phyloP scores from a whole-genome alignment of 768 basidiomycete species.

The Trametopsis cervina region DNA sequence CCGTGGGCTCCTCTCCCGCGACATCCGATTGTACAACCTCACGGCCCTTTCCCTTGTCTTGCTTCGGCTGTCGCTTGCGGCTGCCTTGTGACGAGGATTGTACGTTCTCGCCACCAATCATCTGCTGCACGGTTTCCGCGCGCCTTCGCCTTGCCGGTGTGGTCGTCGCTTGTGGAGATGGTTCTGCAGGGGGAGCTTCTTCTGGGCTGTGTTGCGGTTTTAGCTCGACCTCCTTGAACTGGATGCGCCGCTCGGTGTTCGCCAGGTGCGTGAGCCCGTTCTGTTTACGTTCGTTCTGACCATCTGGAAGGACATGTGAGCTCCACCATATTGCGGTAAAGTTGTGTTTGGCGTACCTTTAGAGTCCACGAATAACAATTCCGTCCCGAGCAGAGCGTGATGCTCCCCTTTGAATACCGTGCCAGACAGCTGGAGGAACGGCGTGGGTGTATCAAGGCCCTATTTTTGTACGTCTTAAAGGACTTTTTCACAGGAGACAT shows the following conservation, averaged over 20 bases:
- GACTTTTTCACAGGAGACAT: too few species aligned
- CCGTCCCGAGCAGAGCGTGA: conserved; percentile 63
- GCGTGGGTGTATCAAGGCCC: conserved; percentile 75
- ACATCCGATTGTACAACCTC: background rate
- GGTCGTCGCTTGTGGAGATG: background rate
- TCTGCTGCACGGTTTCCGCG: conserved; percentile 9
- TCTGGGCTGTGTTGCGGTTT: conserved; percentile 28
- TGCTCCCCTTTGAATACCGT: conserved; percentile 68
- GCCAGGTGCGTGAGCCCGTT: conserved; percentile 47
- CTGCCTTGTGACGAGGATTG: conserved; percentile 3
- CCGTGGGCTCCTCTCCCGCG: background rate
- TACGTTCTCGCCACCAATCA: conserved; percentile 6
- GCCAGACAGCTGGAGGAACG: conserved; percentile 71
- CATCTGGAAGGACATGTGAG: conserved; percentile 22
- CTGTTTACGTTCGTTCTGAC: conserved; percentile 40
- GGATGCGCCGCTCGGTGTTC: conserved; percentile 61
- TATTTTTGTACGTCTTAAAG: conserved; percentile 6
- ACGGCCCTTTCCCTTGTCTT: conserved; percentile 13
- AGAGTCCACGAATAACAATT: conserved; percentile 66
- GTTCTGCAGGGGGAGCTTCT: background rate
- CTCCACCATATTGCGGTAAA: background rate
- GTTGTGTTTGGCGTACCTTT: conserved; percentile 36
- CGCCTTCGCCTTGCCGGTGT: conserved; percentile 2
- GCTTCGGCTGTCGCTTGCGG: conserved; percentile 1
- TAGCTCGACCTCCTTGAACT: conserved; percentile 67